Evolutionary conservation across 1,139 yeast species (phyloP), one percentile per base, ranked within the genome.

Genomic region (Kodamaea derodonti): DNA sequence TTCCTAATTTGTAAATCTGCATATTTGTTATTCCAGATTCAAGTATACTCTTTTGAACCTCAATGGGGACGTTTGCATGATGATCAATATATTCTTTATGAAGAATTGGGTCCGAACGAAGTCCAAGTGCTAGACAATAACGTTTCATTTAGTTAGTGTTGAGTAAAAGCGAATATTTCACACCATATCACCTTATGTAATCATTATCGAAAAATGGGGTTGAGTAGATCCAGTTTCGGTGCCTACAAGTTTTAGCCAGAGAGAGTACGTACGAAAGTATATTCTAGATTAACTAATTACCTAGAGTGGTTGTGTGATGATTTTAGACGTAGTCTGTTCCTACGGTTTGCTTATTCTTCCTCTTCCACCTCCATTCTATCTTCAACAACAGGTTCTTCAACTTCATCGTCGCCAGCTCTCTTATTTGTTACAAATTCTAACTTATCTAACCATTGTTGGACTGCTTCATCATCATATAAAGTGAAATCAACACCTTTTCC

Each of bases 381-480:
- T 7, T 50, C 50, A 23, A 29, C 32, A 15, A 37, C 29, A 12
- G 45, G 51, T 4, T 43, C 53, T 3, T 34, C 45, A 25, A 43
- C 53, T 3, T 34, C 45, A 25, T 46, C 53, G 27, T 37, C 38
- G 14, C 47, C 62, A 42, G 60, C 65, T 56, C 80, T 64, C 20
- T 70, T 65, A 46, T 76, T 76, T 3, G 79, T 65, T 9, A 75
- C 78, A 4, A 80, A 69, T 47, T 79, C 87, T 44, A 82, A 69
- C 49, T 73, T 74, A 47, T 80, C 86, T 43, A 82, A 70, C 88
- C 88, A 82, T 47, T 76, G 84, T 51, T 82, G 81, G 23, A 90
- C 95, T 18, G 76, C 80, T 37, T 86, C 96, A 47, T 88, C 95
- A 47, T 92, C 97, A 49, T 84, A 82, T 38, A 84, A 65, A 24